These are phyloP conservation scores for Glycine tomentella DNA, from an alignment of 306 rosid species.

Conservation along the genomic window DNA sequence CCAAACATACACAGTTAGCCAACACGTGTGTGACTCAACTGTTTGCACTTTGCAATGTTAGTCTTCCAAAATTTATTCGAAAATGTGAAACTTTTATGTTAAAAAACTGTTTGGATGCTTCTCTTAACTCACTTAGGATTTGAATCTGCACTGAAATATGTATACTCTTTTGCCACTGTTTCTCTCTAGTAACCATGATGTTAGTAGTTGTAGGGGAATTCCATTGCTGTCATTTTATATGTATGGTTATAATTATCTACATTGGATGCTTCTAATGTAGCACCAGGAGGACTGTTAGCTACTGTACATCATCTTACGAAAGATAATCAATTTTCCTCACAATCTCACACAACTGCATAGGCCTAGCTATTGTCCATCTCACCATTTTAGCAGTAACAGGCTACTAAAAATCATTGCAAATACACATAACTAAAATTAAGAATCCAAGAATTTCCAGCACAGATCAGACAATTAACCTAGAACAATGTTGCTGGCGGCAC, in stretches of 20 bases:
- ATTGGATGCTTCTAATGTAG: too few species aligned
- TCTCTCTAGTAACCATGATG: not conserved
- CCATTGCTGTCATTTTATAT: too few species aligned
- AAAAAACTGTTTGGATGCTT: constrained; percentile 2
- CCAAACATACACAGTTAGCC: not conserved
- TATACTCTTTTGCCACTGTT: not conserved
- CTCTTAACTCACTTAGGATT: not conserved
- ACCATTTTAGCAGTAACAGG: not conserved
- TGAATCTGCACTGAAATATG: not conserved
- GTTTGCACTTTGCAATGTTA: not conserved
- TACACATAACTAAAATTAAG: not conserved
- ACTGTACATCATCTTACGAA: too few species aligned
- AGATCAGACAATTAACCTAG: constrained; percentile 1
- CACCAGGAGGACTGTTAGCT: too few species aligned
- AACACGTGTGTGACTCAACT: not conserved
- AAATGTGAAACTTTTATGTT: too few species aligned
- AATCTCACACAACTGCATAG: not conserved
- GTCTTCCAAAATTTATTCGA: constrained; percentile 13
- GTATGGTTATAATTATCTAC: too few species aligned
- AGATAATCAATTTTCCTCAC: too few species aligned
- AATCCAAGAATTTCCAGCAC: not conserved
- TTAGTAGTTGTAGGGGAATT: not conserved
- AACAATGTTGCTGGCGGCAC: too few species aligned
- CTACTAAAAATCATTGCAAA: not conserved
- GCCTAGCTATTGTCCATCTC: not conserved